Evolutionary conservation across 495 filamentous ascomycete species (phyloP).

Genomic region (Podospora pseudopauciseta): DNA sequence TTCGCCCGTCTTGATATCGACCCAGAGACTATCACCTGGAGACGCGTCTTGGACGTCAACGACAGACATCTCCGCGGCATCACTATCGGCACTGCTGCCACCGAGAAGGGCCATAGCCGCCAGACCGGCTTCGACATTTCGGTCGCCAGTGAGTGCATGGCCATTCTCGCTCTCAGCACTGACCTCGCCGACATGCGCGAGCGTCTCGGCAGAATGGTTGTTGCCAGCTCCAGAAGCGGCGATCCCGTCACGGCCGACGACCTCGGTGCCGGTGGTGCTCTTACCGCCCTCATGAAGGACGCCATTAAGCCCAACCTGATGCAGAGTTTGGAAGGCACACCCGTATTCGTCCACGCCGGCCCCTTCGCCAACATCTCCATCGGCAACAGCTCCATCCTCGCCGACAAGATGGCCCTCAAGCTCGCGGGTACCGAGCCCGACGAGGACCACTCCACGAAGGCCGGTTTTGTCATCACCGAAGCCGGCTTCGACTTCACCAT

Average conservation of each 20-base stretch:
- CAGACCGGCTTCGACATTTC: conserved; percentile 96
- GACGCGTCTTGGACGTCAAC: conserved; percentile 93
- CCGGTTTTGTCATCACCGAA: conserved; percentile 95
- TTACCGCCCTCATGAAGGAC: conserved; percentile 94
- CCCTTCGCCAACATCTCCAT: conserved; percentile 99
- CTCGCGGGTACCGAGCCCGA: conserved; percentile 94
- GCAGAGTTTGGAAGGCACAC: conserved; percentile 96
- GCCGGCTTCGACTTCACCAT: conserved; percentile 99
- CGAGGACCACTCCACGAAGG: conserved; percentile 78
- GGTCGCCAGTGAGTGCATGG: conserved; percentile 97
- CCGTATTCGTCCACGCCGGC: conserved; percentile 94
- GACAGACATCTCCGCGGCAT: conserved; percentile 88
- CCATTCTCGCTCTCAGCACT: conserved; percentile 90
- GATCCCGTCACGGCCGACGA: conserved; percentile 96
- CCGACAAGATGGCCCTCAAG: conserved; percentile 93
- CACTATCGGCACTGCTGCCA: conserved; percentile 79
- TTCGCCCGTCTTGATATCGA: conserved; percentile 96
- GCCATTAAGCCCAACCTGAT: conserved; percentile 98
- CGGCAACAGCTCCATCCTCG: conserved; percentile 88
- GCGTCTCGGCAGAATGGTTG: conserved; percentile 92
- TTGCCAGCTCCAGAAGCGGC: conserved; percentile 77
- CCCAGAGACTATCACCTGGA: conserved; percentile 95
- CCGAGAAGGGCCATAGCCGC: conserved; percentile 81
- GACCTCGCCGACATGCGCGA: conserved; percentile 87
- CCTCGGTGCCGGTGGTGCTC: conserved; percentile 84